Percentiles rank a stretch among this genome's conserved stretches.
phyloP scores from a whole-genome alignment of 2,329 filamentous ascomycete genomes.

The Aspergillus chevalieri region DNA sequence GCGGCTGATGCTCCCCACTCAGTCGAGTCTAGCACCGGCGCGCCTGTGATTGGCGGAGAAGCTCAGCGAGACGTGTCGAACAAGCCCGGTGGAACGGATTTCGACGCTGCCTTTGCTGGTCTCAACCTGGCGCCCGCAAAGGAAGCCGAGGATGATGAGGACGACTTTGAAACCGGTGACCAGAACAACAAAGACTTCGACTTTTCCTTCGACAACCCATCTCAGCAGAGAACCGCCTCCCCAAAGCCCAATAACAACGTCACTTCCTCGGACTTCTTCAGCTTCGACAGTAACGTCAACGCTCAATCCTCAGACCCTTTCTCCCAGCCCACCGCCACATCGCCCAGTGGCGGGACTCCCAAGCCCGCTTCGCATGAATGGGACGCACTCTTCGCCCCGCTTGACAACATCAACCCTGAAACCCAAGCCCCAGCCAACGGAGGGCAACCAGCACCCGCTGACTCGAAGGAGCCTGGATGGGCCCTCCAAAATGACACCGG shows the following conservation, averaged over 20 bases:
- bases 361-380: constrained; percentile 64
- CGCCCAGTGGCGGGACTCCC: constrained; percentile 34
- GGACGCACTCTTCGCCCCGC: constrained; percentile 85
- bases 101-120: constrained; percentile 43
- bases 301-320: constrained; percentile 31
- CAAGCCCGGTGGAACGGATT: constrained; percentile 35
- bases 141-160: constrained; percentile 54
- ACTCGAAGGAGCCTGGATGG: constrained; percentile 48
- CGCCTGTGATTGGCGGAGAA: constrained; percentile 32
- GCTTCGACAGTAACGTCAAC: constrained; percentile 27
- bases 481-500: constrained; percentile 67
- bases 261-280: constrained; percentile 34
- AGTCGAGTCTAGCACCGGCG: constrained; percentile 30
- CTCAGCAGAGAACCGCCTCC: constrained; percentile 22
- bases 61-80: constrained; percentile 19
- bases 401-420: constrained; percentile 50
- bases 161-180: constrained; percentile 37
- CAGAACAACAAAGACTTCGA: constrained; percentile 37
- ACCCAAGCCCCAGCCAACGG: constrained; percentile 8
- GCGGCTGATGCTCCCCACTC: constrained; percentile 35
- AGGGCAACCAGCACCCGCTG: constrained; percentile 8
- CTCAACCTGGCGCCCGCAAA: constrained; percentile 40
- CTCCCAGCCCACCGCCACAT: constrained; percentile 5
- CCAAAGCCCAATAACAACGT: constrained; percentile 15
- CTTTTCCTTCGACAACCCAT: constrained; percentile 41